phyloP scores from a whole-genome alignment of 306 rosid species.

The Pterocarpus macrocarpus region DNA sequence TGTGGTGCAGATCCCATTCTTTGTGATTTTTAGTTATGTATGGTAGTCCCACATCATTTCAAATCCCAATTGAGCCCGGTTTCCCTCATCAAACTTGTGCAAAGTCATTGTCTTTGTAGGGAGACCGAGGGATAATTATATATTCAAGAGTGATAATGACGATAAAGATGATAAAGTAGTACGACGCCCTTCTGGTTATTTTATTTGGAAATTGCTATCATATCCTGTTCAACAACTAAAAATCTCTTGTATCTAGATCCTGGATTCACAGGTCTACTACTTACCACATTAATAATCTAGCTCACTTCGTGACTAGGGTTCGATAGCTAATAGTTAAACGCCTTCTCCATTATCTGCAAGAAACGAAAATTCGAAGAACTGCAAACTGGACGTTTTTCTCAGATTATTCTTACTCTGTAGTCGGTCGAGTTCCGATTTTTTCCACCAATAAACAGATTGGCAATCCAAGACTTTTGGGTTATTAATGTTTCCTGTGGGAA shows the following conservation, averaged over 20 bases:
- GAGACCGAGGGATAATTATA: constrained; percentile 43
- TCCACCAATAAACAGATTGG: neutral
- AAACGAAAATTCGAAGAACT: neutral
- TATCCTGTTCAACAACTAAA: neutral
- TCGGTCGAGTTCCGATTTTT: neutral
- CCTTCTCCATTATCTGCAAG: neutral
- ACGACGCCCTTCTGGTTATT: constrained; percentile 19
- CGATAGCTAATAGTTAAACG: neutral
- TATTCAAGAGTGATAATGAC: constrained; percentile 59
- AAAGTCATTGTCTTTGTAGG: constrained; percentile 39
- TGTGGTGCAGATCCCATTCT: constrained; percentile 47
- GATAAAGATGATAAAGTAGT: constrained; percentile 46
- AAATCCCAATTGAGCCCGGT: constrained; percentile 39
- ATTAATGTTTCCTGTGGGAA: no score
- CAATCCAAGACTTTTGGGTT: no score
- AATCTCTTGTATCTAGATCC: neutral
- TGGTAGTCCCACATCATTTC: constrained; percentile 46
- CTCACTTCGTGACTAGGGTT: neutral
- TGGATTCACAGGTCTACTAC: neutral
- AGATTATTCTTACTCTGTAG: neutral
- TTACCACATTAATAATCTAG: neutral
- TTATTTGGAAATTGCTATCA: constrained; percentile 28
- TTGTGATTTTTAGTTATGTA: constrained; percentile 39
- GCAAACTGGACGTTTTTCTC: no score
- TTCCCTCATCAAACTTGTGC: constrained; percentile 47